Conservation (phyloP, 805 yeast genomes). For the Yamadazyma paraphyllophila region DNA sequence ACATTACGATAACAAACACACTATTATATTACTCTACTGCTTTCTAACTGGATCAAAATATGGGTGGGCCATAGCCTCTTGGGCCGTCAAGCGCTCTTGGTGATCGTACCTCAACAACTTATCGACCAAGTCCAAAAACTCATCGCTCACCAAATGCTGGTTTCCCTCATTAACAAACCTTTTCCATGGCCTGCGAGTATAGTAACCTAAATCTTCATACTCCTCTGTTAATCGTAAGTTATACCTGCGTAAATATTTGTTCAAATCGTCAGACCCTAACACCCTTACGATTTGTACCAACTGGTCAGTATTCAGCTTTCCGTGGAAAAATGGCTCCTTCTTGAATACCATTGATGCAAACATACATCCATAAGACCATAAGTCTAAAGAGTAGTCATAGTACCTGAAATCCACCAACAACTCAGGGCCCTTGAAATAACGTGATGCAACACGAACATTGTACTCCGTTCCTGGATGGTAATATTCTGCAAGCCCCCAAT, state of each 20-base stretch:
- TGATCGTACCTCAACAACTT: constrained; percentile 78
- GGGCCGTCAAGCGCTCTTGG: constrained; percentile 82
- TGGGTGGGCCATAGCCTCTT: constrained; percentile 79
- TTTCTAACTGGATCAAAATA: constrained; percentile 45
- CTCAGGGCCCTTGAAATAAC: constrained; percentile 93
- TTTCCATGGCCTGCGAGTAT: constrained; percentile 65
- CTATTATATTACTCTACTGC: background rate
- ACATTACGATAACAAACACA: background rate
- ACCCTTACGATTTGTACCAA: constrained; percentile 86
- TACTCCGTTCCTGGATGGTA: constrained; percentile 88
- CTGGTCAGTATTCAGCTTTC: constrained; percentile 88
- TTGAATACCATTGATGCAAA: constrained; percentile 84
- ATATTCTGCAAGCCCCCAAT: constrained; percentile 94
- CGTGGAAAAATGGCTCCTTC: constrained; percentile 91
- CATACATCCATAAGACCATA: constrained; percentile 93
- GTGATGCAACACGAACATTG: constrained; percentile 87
- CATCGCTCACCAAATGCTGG: constrained; percentile 50
- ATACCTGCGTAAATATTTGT: constrained; percentile 65
- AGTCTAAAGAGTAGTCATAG: constrained; percentile 84
- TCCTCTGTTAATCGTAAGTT: constrained; percentile 69
- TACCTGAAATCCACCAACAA: constrained; percentile 75
- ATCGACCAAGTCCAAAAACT: constrained; percentile 68
- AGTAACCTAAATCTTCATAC: constrained; percentile 73
- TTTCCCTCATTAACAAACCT: constrained; percentile 57
- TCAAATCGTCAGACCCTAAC: constrained; percentile 76